Evolutionary conservation across 352 stramenopile genomes (phyloP), one percentile per base, ranked within the genome.

Genomic region (Phytophthora pinifolia): DNA sequence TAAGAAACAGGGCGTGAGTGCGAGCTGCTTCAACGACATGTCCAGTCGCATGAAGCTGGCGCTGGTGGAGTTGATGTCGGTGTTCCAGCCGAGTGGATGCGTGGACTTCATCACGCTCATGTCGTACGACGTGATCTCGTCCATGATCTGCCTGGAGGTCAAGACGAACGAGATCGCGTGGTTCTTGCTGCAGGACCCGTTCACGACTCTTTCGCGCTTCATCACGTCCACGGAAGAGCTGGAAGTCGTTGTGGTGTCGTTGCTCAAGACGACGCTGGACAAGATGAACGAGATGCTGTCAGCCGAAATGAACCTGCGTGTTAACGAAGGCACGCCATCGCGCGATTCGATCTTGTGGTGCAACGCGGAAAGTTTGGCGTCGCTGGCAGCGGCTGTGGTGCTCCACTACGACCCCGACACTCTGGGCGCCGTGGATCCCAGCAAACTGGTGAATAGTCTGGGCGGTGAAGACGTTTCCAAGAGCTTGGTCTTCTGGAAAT

Each of bases 321-420:
- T 76, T 6, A 84, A 84, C 27, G 63, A 84, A 57, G 81, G 82
- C 13, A 67, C 78, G 1, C 77, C 80, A 8, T 83, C 81, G 29
- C 79, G 80, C 1, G 81, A 89, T 15, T 92, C 83, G 12, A 76
- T 88, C 20, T 58, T 91, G 15, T 92, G 81, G 81, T 76, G 79
- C 25, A 94, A 94, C 44, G 77, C 82, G 3, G 83, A 94, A 42
- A 91, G 80, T 46, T 47, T 94, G 13, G 81, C 79, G 31, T 91
- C 77, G 0, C 60, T 94, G 17, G 73, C 70, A 6, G 74, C 83
- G 35, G 76, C 81, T 25, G 79, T 92, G n/a, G 83, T 91, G 7
- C 65, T 94, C 17, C 83, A 94, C 46, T 94, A 92, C 43, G 81
- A 94, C 42, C 83, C 83, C 2, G 79, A 90, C 50, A 86, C 79